Evolutionary conservation across 305 asterid genomes (phyloP), one percentile per base, ranked within the genome.

Genomic region (Withania somnifera): DNA sequence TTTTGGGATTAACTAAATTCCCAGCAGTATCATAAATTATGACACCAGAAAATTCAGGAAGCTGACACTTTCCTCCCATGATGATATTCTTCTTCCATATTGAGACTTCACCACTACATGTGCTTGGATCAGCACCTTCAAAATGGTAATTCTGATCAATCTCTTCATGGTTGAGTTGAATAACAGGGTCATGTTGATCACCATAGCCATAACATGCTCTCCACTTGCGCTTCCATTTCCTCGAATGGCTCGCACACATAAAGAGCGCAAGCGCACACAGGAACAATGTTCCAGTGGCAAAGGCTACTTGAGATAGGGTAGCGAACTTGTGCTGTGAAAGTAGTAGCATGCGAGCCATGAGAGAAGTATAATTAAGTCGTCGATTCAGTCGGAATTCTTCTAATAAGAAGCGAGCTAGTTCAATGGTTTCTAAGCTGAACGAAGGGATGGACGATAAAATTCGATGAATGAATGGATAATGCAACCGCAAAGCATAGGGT

Each of bases 61-160:
- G 93, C 90, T 95, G 97, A 52, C 98, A 94, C 81, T 94, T 93
- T 4, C 97, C 97, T 83, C 99, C 99, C 98, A 94, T 95, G 50
- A 94, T 90, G 71, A 94, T 92, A 81, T 91, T 92, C 89, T 93
- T 95, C 91, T 90, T 89, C 98, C 99, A 95, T 6, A 95, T 87
- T 1, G 95, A 64, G 5, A 80, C 90, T 22, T 91, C 98, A 1
- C 91, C 90, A 11, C 91, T 92, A 50, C 76, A 83, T 28, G 88
- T 83, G 78, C 79, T 87, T 4, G 82, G 91, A 82, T 93, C 97
- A 73, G 36, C 85, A 22, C 91, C 95, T 30, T 82, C 96, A 15
- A 79, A 83, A 50, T 86, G 84, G 87, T 84, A 86, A 28, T 85
- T 89, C 13, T 85, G 79, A 73, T 71, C 38, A 24, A 88, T 80